Evolutionary conservation across 192 early-diverging fungal species (phyloP), one percentile per base, ranked within the genome.

Genomic region (Backusella luteola): DNA sequence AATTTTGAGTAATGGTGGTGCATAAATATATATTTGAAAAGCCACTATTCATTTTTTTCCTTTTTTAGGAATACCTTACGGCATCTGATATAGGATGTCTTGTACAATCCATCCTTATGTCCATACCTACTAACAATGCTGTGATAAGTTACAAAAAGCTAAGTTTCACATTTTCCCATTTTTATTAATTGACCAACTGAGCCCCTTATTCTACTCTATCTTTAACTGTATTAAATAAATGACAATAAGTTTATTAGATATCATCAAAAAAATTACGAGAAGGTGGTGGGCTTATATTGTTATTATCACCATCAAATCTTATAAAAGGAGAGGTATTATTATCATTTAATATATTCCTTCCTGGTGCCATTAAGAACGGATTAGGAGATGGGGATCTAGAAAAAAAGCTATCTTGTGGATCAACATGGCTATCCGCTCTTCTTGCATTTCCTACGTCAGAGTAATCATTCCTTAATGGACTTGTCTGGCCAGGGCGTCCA

Each of bases 381-480:
- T 73, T 77, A 1, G 76, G 76, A 7, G 77, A 67, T 49, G 42
- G 42, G 1, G 75, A 46, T 56, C 75, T 67, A 4, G 75, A 76
- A 26, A 29, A 63, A 63, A 29, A 14, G n/a, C 26, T 26, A 29
- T 26, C 26, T 29, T 63, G 56, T 63, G 21, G 9, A 26, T 63
- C 26, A 63, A 29, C 29, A 29, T 3, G 1, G 4, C 5, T 63
- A 29, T 63, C 26, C 12, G 23, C 3, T 63, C 56, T 63, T 63
- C 26, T 29, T 9, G 56, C 11, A 14, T 29, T 63, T 11, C 26
- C 56, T 63, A 63, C 56, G 26, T 63, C 26, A 63, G 11, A 23
- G 21, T 26, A n/a, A 14, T 63, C 23, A 12, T 29, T 63, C 9
- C 26, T 63, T 29, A 12, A 26, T 35, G 32, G 36, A 34, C 29